Percentiles rank a stretch among this genome's conserved stretches.
phyloP scores from a whole-genome alignment of 768 basidiomycete genomes.

The Hortiboletus campestris region DNA sequence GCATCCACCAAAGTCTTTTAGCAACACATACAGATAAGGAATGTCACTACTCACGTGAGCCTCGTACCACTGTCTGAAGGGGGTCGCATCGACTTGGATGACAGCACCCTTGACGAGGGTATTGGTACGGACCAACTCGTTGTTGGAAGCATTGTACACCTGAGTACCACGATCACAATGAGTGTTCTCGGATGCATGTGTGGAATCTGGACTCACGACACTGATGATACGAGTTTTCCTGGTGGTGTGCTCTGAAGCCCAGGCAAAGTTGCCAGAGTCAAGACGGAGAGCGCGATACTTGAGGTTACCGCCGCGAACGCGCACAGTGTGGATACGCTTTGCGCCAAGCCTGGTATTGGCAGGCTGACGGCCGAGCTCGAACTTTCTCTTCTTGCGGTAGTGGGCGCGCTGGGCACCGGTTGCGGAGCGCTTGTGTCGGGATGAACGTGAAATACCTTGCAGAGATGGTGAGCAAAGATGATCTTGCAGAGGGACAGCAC shows the following conservation, averaged over 20 bases:
- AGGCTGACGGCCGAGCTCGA: constrained; percentile 98
- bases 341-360: constrained; percentile 96
- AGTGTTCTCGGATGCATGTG: neutral
- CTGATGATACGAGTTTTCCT: constrained; percentile 94
- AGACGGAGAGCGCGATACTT: constrained; percentile 97
- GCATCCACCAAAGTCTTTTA: constrained; percentile 7
- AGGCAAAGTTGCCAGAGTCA: constrained; percentile 97
- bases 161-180: constrained; percentile 29
- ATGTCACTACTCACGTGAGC: constrained; percentile 69
- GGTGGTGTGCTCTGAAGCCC: constrained; percentile 93
- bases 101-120: constrained; percentile 96
- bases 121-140: constrained; percentile 99
- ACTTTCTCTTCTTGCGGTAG: constrained; percentile 99
- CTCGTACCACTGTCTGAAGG: constrained; percentile 99
- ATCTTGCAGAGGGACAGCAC: constrained; percentile 36
- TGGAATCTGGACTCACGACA: constrained; percentile 66
- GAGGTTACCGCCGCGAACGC: constrained; percentile 91
- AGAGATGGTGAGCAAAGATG: constrained; percentile 10
- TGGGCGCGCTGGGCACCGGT: constrained; percentile 90
- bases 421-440: constrained; percentile 95
- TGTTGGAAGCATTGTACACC: constrained; percentile 99
- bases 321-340: constrained; percentile 94
- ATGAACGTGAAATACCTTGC: constrained; percentile 93
- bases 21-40: neutral
- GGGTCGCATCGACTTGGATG: constrained; percentile 97